Evolutionary conservation across 2,329 filamentous ascomycete genomes (phyloP), one percentile per base, ranked within the genome.

Genomic region (Xylariaceae sp.): DNA sequence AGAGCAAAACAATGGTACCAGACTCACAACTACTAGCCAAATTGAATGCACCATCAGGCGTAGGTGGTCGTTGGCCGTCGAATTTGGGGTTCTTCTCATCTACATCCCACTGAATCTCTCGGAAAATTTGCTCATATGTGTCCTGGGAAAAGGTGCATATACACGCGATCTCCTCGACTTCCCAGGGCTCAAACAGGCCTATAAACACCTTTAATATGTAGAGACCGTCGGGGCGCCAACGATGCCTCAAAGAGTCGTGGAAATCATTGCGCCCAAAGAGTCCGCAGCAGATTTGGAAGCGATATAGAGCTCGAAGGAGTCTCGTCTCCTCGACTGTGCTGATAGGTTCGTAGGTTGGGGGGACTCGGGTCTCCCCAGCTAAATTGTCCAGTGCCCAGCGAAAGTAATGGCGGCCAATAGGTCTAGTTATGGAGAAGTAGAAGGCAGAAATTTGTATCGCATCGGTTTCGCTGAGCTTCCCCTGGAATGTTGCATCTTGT

Each of bases 141-240:
- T 45, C 45, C 29, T 29, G 3, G 1, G 26, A 46, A 29, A 53
- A 64, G 7, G 12, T 1, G 20, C 56, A 49, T 20, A 64, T 14
- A 18, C 51, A 59, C 4, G 19, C 29, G 4, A 62, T 20, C 44
- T 62, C 54, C 46, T 64, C 62, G 2, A 55, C 45, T 48, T 62
- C 62, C 57, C 59, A 64, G 1, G 59, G 59, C 20, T 60, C 54
- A 9, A 60, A 45, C 5, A 50, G 19, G 7, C 20, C 20, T 5
- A 63, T 9, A 26, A 61, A 57, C 16, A 40, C 32, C 18, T 14
- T 4, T 2, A 47, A 16, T 14, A 50, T 37, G 19, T 47, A 18
- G 5, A 37, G 37, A n/a, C n/a, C n/a, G n/a, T n/a, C n/a, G n/a
- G n/a, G n/a, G n/a, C n/a, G n/a, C n/a, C n/a, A n/a, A 4, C 23